Evolutionary conservation across 129 eudicot species (phyloP).

Genomic region (Silybum marianum): DNA sequence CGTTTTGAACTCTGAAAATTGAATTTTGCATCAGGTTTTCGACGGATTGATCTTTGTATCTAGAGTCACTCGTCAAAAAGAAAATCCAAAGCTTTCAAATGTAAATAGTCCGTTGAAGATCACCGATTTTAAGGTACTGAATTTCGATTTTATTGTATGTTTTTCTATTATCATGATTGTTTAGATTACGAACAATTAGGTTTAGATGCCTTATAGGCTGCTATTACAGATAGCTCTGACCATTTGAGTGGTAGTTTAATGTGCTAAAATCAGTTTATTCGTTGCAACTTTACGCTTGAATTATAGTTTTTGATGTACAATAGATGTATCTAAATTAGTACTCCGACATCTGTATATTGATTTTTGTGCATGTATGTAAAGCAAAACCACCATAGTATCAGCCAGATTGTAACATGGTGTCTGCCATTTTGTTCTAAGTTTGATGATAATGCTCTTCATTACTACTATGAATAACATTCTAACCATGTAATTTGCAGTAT

Average conservation of each 20-base stretch:
- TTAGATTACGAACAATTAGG: not conserved
- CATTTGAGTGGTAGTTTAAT: too few relatives aligned
- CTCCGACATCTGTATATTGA: not conserved
- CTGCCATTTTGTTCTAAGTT: not conserved
- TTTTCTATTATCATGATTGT: not conserved
- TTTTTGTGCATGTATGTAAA: not conserved
- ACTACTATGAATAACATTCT: not conserved
- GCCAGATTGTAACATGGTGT: not conserved
- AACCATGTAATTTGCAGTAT: not conserved
- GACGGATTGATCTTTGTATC: constrained; percentile 27
- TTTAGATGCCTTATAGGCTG: not conserved
- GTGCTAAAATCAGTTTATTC: not conserved
- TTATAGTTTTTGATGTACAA: not conserved
- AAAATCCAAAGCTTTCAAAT: not conserved
- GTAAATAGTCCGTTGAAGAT: constrained; percentile 8
- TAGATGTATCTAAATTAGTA: not conserved
- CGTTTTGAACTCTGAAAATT: not conserved
- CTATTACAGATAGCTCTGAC: not conserved
- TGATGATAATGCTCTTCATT: not conserved
- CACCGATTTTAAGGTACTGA: constrained; percentile 12
- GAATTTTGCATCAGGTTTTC: constrained; percentile 17
- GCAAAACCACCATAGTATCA: not conserved
- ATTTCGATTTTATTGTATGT: constrained; percentile 5
- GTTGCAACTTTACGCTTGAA: not conserved
- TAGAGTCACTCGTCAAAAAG: constrained; percentile 14